A percentile compares a stretch with the other conserved stretches of the same genome.
These are phyloP conservation scores for Heritiera fomes DNA, from an alignment of 345 rosid genomes.

Conservation along the genomic window DNA sequence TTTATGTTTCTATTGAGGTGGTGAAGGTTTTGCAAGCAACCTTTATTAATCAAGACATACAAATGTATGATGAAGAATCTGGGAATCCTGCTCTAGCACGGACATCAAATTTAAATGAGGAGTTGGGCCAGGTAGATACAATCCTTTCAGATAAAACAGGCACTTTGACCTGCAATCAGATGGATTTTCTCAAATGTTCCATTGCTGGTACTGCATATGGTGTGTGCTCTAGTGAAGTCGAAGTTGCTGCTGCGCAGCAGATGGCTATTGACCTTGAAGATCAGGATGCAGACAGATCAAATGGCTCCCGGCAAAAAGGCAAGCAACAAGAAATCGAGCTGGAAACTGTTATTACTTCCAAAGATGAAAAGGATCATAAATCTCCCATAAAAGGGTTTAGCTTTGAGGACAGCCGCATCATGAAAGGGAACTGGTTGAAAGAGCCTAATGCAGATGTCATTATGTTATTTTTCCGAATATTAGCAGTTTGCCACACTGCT, in stretches of 20 bases:
- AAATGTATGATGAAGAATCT: conserved; percentile 87
- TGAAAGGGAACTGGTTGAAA: conserved; percentile 78
- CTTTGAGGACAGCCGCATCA: conserved; percentile 78
- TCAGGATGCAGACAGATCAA: conserved; percentile 43
- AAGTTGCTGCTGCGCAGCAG: conserved; percentile 84
- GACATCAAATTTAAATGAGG: conserved; percentile 96
- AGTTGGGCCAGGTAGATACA: conserved; percentile 96
- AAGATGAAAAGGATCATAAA: conserved; percentile 46
- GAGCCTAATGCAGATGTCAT: conserved; percentile 65
- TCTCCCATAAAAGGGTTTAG: conserved; percentile 73
- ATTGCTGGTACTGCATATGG: conserved; percentile 88
- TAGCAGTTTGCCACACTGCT: conserved; percentile 96
- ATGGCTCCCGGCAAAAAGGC: conserved; percentile 35
- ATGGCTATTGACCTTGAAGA: conserved; percentile 83
- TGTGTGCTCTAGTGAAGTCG: conserved; percentile 72
- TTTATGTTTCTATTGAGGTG: conserved; percentile 93
- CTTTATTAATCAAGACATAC: conserved; percentile 83
- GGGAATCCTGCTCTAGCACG: conserved; percentile 86
- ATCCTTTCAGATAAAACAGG: conserved; percentile 99
- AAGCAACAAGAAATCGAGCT: conserved; percentile 68
- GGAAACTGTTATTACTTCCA: conserved; percentile 55
- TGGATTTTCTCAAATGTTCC: conserved; percentile 97
- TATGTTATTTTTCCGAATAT: conserved; percentile 69
- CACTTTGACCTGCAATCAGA: conserved; percentile 97
- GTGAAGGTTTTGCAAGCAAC: conserved; percentile 96